Percentiles rank a stretch among this genome's conserved stretches.
phyloP scores from a whole-genome alignment of 352 stramenopile genomes.

The Phytophthora sansomeana region DNA sequence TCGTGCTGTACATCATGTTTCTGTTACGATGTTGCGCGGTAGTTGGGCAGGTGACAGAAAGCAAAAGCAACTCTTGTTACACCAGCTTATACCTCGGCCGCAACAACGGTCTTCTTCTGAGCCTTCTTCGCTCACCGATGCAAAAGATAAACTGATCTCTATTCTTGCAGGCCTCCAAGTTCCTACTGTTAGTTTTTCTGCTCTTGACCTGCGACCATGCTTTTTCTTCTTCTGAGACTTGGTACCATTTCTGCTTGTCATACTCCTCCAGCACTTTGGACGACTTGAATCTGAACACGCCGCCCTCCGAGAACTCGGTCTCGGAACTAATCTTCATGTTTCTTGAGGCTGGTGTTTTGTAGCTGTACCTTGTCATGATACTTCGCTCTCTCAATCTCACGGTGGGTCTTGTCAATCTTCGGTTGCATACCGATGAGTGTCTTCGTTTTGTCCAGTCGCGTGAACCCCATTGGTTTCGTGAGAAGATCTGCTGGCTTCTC shows the following conservation, averaged over 20 bases:
- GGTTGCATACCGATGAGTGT: not conserved
- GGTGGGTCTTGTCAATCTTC: not conserved
- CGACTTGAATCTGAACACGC: not conserved
- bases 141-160: not conserved
- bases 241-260: too few species aligned
- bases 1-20: too few species aligned
- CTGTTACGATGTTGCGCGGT: too few species aligned
- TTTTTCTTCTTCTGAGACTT: too few species aligned
- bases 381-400: not conserved
- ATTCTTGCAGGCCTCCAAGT: not conserved
- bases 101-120: not conserved
- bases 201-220: not conserved
- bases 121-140: not conserved
- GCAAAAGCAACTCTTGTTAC: too few species aligned
- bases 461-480: not conserved
- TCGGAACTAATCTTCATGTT: slow-evolving; percentile 4
- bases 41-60: too few species aligned
- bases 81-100: not conserved
- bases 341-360: too few species aligned
- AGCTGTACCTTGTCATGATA: too few species aligned
- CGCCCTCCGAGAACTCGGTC: slow-evolving; percentile 2
- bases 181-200: too few species aligned
- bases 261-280: not conserved
- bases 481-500: not conserved
- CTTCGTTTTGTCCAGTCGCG: not conserved